Evolutionary conservation across 768 basidiomycete genomes (phyloP).

Genomic region (Russula sp.): DNA sequence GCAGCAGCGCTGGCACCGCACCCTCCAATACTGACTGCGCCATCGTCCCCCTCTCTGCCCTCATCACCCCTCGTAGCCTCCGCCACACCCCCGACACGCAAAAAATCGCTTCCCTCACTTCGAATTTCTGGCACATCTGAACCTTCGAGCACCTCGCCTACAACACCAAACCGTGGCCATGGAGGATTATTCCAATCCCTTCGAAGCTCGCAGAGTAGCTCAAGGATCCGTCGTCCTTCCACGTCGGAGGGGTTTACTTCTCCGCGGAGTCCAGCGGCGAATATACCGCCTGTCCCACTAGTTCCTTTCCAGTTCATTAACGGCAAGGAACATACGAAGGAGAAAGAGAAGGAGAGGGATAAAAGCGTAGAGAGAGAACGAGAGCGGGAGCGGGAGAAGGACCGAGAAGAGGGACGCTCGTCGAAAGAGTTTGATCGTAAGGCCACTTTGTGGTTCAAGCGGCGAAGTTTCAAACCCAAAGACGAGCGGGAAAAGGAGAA

Average conservation of each 20-base stretch:
- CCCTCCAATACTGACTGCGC: conserved; percentile 20
- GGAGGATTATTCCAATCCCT: conserved; percentile 20
- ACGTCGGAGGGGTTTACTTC: conserved; percentile 24
- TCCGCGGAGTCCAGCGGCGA: conserved; percentile 24
- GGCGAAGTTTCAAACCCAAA: conserved; percentile 39
- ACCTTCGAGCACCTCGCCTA: conserved; percentile 5
- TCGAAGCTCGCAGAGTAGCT: conserved; percentile 23
- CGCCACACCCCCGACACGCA: conserved; percentile 8
- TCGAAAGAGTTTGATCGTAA: conserved; percentile 37
- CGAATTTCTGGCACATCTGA: conserved; percentile 22
- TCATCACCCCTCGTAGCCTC: conserved; percentile 21
- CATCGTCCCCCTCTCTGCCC: conserved; percentile 25
- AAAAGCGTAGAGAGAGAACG: conserved; percentile 31
- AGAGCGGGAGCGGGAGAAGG: conserved; percentile 28
- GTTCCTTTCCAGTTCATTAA: conserved; percentile 30
- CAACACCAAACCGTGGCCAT: conserved; percentile 16
- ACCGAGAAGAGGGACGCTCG: conserved; percentile 30
- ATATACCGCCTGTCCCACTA: conserved; percentile 27
- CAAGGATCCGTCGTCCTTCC: conserved; percentile 9
- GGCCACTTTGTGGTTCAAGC: conserved; percentile 47
- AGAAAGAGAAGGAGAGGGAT: conserved; percentile 28
- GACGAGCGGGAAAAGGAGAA: conserved; percentile 20
- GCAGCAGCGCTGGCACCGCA: not conserved
- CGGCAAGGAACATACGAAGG: conserved; percentile 25
- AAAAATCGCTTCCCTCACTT: conserved; percentile 20